Evolutionary conservation across 495 filamentous ascomycete species (phyloP), one percentile per base, ranked within the genome.

Genomic region (Penicillium canescens): DNA sequence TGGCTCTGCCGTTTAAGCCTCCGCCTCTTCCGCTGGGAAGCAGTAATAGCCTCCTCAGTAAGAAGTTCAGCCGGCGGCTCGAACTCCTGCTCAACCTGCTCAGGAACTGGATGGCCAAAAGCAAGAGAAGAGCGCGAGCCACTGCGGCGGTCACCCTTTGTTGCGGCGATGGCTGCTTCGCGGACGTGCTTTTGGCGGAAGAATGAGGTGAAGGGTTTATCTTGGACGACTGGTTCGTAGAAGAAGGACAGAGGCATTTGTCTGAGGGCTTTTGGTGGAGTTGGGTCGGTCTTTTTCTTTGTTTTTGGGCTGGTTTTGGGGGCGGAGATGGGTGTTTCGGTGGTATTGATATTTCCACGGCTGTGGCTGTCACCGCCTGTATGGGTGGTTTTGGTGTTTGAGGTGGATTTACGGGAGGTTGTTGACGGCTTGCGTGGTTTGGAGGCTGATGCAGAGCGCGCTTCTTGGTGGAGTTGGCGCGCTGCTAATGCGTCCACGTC

Each of bases 61-160:
- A 87, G 59, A 45, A 86, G 85, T 26, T 89, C 88, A 6, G 76
- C 69, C 0, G 94, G 90, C 45, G 96, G 73, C 42, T 80, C 73
- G 62, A 97, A 98, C 12, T 94, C 88, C 31, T 59, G 58, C 61
- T 89, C 81, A 9, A 69, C 58, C 34, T 87, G 65, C 10, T 94
- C 90, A 0, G 93, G 92, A 11, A 98, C 67, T 0, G 89, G 86
- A 11, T 87, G 82, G 3, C 95, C 94, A 75, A 95, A 98, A 1
- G 95, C 87, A 18, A 77, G 67, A 12, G 58, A 13, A 5, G 39
- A 49, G 11, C 66, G 61, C 6, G 63, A 84, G 23, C 83, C 78
- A 20, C 83, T 80, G 14, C 48, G 54, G 1, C 45, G 51, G 2
- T 26, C 50, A 13, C 58, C 50, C 80, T 78, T 41, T 82, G 78